Percentiles rank a stretch among this genome's conserved stretches.
Evolutionary conservation across 2,329 filamentous ascomycete genomes (phyloP).

Genomic region (Lasiodiplodia gonubiensis): DNA sequence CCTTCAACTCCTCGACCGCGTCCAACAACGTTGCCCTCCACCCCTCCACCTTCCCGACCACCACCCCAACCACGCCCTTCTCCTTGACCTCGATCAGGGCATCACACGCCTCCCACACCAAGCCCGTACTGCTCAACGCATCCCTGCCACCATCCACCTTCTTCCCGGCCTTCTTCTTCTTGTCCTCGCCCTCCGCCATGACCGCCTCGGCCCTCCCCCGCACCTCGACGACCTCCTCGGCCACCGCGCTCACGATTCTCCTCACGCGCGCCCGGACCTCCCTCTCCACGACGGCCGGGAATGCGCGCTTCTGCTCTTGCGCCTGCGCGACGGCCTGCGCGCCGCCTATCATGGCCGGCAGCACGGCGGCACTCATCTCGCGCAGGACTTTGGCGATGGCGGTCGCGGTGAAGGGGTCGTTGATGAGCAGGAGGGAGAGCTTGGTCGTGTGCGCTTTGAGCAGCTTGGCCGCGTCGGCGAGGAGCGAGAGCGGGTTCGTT

Average conservation of each 20-base stretch:
- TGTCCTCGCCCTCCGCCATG: constrained; percentile 31
- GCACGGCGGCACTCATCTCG: constrained; percentile 73
- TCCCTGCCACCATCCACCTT: constrained; percentile 30
- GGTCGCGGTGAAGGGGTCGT: constrained; percentile 81
- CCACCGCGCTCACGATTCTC: constrained; percentile 67
- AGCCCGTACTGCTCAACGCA: constrained; percentile 69
- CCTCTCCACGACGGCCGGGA: constrained; percentile 57
- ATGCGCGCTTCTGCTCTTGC: constrained; percentile 48
- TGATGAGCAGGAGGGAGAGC: constrained; percentile 83
- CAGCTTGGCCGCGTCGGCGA: constrained; percentile 73
- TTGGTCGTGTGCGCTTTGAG: constrained; percentile 86
- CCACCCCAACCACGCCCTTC: constrained; percentile 71
- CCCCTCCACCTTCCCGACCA: constrained; percentile 74
- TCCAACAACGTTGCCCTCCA: constrained; percentile 79
- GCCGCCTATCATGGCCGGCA: constrained; percentile 75
- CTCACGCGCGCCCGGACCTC: constrained; percentile 68
- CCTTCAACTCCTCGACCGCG: constrained; percentile 82
- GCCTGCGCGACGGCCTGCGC: constrained; percentile 43
- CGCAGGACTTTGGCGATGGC: constrained; percentile 74
- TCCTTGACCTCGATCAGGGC: constrained; percentile 67
- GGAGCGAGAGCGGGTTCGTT: constrained; percentile 64
- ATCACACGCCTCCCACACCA: constrained; percentile 86
- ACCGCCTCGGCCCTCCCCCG: constrained; percentile 33
- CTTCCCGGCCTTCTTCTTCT: not conserved
- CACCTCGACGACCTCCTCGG: constrained; percentile 55